Percentiles rank a stretch among this genome's conserved stretches.
phyloP scores from a whole-genome alignment of 2,329 filamentous ascomycete species.

The Arthrobotrys conoides region DNA sequence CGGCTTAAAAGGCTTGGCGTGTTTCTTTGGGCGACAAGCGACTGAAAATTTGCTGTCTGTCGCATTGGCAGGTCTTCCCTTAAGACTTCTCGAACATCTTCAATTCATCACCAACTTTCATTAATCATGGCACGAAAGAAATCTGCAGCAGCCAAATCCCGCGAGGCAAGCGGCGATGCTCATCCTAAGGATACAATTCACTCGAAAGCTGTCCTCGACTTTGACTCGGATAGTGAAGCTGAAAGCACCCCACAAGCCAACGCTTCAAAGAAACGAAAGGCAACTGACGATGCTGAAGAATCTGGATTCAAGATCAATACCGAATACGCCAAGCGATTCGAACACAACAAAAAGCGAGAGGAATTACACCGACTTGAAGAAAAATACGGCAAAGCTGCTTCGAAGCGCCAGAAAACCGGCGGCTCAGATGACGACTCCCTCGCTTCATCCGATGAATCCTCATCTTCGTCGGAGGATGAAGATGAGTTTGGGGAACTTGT shows the following conservation, averaged over 20 bases:
- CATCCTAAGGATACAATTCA: slow-evolving; percentile 41
- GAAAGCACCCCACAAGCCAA: slow-evolving; percentile 16
- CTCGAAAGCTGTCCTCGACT: slow-evolving; percentile 40
- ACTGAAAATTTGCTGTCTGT: slow-evolving; percentile 50
- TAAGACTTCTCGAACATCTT: background rate
- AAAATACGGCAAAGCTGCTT: slow-evolving; percentile 76
- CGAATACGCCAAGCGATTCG: slow-evolving; percentile 89
- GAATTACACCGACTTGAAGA: slow-evolving; percentile 87
- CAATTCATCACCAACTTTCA: slow-evolving; percentile 5
- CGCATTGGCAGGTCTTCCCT: background rate
- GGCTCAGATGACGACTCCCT: slow-evolving; percentile 65
- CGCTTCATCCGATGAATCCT: slow-evolving; percentile 75
- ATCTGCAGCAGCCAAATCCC: slow-evolving; percentile 54
- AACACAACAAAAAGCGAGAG: slow-evolving; percentile 97
- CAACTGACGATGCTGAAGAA: slow-evolving; percentile 62
- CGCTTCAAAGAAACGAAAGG: slow-evolving; percentile 54
- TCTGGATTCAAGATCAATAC: slow-evolving; percentile 84
- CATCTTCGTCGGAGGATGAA: slow-evolving; percentile 79
- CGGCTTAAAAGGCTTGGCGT: slow-evolving; percentile 46
- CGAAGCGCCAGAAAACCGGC: slow-evolving; percentile 50
- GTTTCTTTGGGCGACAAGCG: slow-evolving; percentile 16
- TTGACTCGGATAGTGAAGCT: slow-evolving; percentile 52
- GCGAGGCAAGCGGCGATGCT: slow-evolving; percentile 42
- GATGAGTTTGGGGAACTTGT: slow-evolving; percentile 91
- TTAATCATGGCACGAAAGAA: slow-evolving; percentile 54